These are phyloP conservation scores for Monosporascus cannonballus DNA, from an alignment of 2,329 filamentous ascomycete species.

Conservation along the genomic window DNA sequence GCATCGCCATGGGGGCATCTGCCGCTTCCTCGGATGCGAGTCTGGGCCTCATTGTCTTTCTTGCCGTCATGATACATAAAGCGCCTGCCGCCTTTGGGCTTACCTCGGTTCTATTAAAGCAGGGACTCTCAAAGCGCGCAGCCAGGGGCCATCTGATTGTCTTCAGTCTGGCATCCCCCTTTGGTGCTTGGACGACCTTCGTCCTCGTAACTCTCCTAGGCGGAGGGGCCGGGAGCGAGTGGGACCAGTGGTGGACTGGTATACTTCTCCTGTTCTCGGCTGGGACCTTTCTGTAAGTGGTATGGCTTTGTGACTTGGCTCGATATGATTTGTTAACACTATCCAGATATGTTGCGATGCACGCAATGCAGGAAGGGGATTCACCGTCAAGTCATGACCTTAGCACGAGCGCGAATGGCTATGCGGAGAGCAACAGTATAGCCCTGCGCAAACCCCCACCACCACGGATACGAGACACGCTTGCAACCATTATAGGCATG, in stretches of 20 bases:
- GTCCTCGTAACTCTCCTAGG: slow-evolving; percentile 69
- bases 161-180: slow-evolving; percentile 85
- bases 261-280: slow-evolving; percentile 92
- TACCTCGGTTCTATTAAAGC: slow-evolving; percentile 82
- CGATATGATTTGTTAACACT: slow-evolving; percentile 13
- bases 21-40: slow-evolving; percentile 67
- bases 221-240: slow-evolving; percentile 53
- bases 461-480: slow-evolving; percentile 60
- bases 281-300: slow-evolving; percentile 83
- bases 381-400: slow-evolving; percentile 46
- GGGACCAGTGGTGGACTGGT: slow-evolving; percentile 81
- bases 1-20: slow-evolving; percentile 91
- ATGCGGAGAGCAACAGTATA: slow-evolving; percentile 39
- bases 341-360: slow-evolving; percentile 89
- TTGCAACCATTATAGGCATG: slow-evolving; percentile 71
- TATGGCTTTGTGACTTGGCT: not conserved
- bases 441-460: slow-evolving; percentile 46
- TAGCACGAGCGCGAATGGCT: slow-evolving; percentile 44
- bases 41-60: slow-evolving; percentile 84
- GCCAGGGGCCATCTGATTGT: slow-evolving; percentile 80
- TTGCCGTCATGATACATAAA: slow-evolving; percentile 97
- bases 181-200: slow-evolving; percentile 80
- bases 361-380: slow-evolving; percentile 84
- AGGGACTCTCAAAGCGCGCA: slow-evolving; percentile 81
- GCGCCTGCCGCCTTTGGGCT: slow-evolving; percentile 92